These are phyloP conservation scores for Juglanconis sp. DNA, from an alignment of 2,329 filamentous ascomycete genomes.

Conservation along the genomic window DNA sequence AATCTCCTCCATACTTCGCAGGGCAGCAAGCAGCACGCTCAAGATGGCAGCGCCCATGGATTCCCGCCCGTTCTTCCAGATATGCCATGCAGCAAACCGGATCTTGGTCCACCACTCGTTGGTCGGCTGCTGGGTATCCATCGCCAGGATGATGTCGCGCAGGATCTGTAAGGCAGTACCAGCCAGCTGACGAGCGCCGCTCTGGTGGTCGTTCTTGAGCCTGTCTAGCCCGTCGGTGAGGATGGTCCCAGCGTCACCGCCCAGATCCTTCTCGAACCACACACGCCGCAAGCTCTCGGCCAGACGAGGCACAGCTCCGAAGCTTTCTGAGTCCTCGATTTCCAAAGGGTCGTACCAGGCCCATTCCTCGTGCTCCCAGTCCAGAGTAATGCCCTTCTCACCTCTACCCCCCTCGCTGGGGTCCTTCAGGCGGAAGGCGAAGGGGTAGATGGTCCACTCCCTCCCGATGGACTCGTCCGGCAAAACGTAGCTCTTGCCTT, in stretches of 20 bases:
- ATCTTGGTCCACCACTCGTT: constrained; percentile 53
- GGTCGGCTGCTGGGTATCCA: constrained; percentile 23
- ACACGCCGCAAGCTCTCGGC: constrained; percentile 56
- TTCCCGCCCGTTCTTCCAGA: constrained; percentile 64
- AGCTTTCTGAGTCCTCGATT: constrained; percentile 42
- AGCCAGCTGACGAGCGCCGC: constrained; percentile 58
- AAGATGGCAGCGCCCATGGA: constrained; percentile 63
- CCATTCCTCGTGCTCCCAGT: constrained; percentile 62
- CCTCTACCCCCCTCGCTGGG: constrained; percentile 32
- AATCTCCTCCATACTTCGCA: constrained; percentile 37
- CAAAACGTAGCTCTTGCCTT: constrained; percentile 58
- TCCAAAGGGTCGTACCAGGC: constrained; percentile 53
- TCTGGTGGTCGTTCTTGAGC: constrained; percentile 55
- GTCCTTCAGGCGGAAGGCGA: constrained; percentile 52
- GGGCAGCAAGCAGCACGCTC: constrained; percentile 42
- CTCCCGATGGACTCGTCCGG: constrained; percentile 49
- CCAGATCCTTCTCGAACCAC: constrained; percentile 54
- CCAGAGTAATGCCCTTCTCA: constrained; percentile 47
- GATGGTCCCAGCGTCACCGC: constrained; percentile 39
- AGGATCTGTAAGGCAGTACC: constrained; percentile 49
- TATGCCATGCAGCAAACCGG: constrained; percentile 58
- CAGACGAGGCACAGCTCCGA: constrained; percentile 55
- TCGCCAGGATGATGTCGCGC: constrained; percentile 38
- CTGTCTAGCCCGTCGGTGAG: constrained; percentile 44
- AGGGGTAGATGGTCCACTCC: constrained; percentile 62